phyloP scores from a whole-genome alignment of 2,329 filamentous ascomycete genomes.

The Clathrospora elynae region DNA sequence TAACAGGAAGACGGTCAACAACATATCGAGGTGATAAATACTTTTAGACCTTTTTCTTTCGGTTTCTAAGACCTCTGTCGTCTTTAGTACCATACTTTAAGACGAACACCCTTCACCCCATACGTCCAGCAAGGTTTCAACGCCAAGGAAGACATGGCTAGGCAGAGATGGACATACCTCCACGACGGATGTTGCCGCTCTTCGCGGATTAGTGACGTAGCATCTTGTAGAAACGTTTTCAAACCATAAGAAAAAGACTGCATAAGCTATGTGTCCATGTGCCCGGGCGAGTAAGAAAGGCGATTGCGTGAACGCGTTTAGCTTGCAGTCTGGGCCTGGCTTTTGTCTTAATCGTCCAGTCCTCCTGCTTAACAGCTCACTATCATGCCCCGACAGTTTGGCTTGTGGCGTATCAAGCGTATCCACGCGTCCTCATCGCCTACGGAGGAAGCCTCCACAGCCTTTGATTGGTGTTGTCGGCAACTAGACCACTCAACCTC shows the following conservation, averaged over 20 bases:
- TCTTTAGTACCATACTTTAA: too few species aligned
- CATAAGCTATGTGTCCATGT: too few species aligned
- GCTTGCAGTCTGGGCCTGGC: conserved; percentile 10
- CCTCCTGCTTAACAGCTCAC: conserved; percentile 5
- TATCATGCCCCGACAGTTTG: conserved; percentile 3
- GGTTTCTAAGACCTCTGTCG: too few species aligned
- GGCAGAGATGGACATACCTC: not conserved
- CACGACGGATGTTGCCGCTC: not conserved
- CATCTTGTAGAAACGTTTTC: not conserved
- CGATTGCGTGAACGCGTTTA: too few species aligned
- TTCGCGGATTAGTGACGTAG: not conserved
- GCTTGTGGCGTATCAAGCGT: conserved; percentile 8
- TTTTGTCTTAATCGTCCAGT: not conserved
- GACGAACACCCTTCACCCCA: too few species aligned
- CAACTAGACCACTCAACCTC: not conserved
- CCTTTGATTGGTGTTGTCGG: not conserved
- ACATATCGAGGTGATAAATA: too few species aligned
- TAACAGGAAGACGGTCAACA: too few species aligned
- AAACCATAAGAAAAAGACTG: not conserved
- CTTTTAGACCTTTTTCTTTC: too few species aligned
- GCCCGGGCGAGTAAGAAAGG: too few species aligned
- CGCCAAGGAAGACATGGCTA: too few species aligned
- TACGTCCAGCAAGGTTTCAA: too few species aligned
- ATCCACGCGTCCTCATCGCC: not conserved
- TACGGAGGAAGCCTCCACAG: not conserved